phyloP scores from a whole-genome alignment of 1,284 basidiomycete species.

The Microbotryum intermedium region DNA sequence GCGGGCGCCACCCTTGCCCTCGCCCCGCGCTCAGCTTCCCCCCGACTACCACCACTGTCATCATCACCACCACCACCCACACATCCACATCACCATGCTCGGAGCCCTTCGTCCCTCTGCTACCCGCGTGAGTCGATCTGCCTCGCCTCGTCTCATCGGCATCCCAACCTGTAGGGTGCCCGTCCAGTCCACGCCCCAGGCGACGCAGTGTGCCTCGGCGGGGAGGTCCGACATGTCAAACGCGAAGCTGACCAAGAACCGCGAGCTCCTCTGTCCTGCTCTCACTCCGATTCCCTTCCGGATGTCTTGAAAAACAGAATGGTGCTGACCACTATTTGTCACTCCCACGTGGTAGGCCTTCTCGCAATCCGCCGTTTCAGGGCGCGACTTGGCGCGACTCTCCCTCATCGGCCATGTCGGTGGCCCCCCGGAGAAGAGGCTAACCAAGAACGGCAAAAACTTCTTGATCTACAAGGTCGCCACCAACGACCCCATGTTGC shows the following conservation, averaged over 20 bases:
- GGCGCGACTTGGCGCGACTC: constrained; percentile 53
- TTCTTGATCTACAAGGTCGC: constrained; percentile 40
- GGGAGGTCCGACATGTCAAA: no score
- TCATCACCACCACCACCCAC: not conserved
- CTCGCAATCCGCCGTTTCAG: constrained; percentile 47
- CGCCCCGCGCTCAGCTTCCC: not conserved
- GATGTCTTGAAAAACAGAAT: not conserved
- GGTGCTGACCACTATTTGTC: not conserved
- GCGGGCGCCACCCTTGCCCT: no score
- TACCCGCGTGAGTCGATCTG: constrained; percentile 11
- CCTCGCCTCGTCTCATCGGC: not conserved
- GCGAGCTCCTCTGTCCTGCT: not conserved
- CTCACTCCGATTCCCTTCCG: not conserved
- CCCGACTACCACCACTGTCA: not conserved
- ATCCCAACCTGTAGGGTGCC: not conserved
- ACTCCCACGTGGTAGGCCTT: constrained; percentile 51
- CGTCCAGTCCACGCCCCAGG: not conserved
- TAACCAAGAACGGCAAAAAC: constrained; percentile 63
- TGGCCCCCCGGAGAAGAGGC: constrained; percentile 58
- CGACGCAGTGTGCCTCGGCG: not conserved
- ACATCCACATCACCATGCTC: constrained; percentile 7
- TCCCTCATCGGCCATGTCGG: constrained; percentile 63
- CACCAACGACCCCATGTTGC: constrained; percentile 26
- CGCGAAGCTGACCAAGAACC: no score
- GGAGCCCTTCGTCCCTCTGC: constrained; percentile 17